These are phyloP conservation scores for Paspalum notatum DNA, from an alignment of 176 grass and related monocot genomes.

Conservation along the genomic window DNA sequence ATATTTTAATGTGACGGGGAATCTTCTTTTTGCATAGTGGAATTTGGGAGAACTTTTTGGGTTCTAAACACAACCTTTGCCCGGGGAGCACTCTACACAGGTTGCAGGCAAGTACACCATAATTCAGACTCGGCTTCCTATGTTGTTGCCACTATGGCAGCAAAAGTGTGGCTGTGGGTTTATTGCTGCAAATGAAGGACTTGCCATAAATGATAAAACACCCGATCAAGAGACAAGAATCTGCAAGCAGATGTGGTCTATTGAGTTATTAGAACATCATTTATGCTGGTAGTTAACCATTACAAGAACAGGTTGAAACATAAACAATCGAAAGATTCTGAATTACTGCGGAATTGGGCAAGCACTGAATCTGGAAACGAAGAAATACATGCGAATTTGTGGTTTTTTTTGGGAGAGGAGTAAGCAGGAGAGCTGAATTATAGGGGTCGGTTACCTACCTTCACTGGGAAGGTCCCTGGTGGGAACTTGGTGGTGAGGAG, in stretches of 20 bases:
- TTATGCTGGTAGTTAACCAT: neutral
- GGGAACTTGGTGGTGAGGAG: slow-evolving; percentile 97
- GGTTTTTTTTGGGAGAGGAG: too few relatives aligned
- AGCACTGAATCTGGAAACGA: neutral
- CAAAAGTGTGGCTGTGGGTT: neutral
- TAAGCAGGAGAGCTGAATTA: slow-evolving; percentile 7
- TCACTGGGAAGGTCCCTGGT: slow-evolving; percentile 88
- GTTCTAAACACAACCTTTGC: too few relatives aligned
- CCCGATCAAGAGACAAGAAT: slow-evolving; percentile 14
- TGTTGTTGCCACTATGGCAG: neutral
- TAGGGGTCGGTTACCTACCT: slow-evolving; percentile 66
- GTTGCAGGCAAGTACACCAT: neutral
- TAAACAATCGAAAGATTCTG: neutral
- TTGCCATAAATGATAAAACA: neutral
- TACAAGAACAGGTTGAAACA: neutral
- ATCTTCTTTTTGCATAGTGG: too few relatives aligned
- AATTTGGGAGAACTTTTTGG: too few relatives aligned
- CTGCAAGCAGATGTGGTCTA: neutral
- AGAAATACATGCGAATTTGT: slow-evolving; percentile 5
- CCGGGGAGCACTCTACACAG: neutral
- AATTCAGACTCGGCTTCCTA: neutral
- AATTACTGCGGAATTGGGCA: slow-evolving; percentile 27
- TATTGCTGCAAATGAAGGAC: neutral
- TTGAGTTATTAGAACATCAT: neutral
- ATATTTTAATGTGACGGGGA: too few relatives aligned